Evolutionary conservation across 768 basidiomycete genomes (phyloP).

Genomic region (Kwoniella bestiolae): DNA sequence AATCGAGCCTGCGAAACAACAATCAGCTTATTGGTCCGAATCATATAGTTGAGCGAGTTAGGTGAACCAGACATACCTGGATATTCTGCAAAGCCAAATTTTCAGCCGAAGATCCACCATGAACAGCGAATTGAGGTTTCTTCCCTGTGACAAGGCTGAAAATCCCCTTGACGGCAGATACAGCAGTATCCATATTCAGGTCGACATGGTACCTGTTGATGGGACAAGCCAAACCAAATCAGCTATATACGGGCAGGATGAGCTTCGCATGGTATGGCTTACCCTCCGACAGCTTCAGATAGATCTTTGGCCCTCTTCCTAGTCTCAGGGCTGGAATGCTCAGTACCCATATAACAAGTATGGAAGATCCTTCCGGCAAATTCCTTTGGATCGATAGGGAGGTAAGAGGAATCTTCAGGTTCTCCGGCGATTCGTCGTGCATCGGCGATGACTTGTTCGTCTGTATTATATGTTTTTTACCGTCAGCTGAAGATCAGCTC

Average conservation of each 20-base stretch:
- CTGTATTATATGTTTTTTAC: constrained; percentile 60
- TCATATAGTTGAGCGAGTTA: background rate
- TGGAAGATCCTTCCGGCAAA: constrained; percentile 88
- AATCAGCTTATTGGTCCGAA: too few species aligned
- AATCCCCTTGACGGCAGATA: constrained; percentile 78
- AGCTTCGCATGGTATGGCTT: constrained; percentile 18
- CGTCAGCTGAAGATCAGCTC: constrained; percentile 16
- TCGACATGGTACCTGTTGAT: constrained; percentile 82
- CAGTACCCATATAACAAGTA: constrained; percentile 99
- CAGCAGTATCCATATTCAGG: constrained; percentile 92
- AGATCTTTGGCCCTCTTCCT: constrained; percentile 82
- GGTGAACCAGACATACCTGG: constrained; percentile 63
- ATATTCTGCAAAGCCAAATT: constrained; percentile 98
- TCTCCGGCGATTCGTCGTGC: constrained; percentile 88
- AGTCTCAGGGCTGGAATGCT: constrained; percentile 89
- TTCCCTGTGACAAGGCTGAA: constrained; percentile 80
- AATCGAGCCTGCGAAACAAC: constrained; percentile 82
- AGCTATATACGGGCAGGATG: background rate
- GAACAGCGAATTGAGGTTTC: constrained; percentile 75
- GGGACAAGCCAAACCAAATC: background rate
- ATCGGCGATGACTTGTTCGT: constrained; percentile 84
- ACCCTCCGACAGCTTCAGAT: constrained; percentile 88
- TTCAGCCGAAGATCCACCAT: constrained; percentile 85
- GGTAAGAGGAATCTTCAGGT: constrained; percentile 74
- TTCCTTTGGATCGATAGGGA: constrained; percentile 85